Conservation (phyloP, 2,329 filamentous ascomycete species). For the Aureobasidium leucospermi region DNA sequence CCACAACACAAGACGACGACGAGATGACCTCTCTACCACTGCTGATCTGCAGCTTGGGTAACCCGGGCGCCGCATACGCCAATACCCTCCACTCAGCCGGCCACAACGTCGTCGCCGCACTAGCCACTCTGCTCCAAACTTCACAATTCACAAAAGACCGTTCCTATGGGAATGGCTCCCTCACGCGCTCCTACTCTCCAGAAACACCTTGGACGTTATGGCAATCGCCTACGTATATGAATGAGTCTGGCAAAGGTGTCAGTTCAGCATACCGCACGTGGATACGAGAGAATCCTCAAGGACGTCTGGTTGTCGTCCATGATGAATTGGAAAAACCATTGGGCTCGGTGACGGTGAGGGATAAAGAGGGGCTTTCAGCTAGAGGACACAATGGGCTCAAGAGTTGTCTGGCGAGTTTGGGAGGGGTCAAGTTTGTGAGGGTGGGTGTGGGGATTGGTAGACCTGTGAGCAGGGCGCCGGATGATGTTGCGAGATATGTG, state of each 20-base stretch:
- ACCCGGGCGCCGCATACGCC: slow-evolving; percentile 62
- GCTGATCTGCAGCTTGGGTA: slow-evolving; percentile 81
- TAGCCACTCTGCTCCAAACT: slow-evolving; percentile 43
- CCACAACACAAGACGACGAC: neutral
- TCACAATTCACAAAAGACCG: slow-evolving; percentile 31
- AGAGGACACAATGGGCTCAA: slow-evolving; percentile 42
- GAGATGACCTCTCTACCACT: slow-evolving; percentile 37
- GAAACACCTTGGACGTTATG: slow-evolving; percentile 54
- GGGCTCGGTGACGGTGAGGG: slow-evolving; percentile 58
- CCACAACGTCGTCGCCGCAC: slow-evolving; percentile 63
- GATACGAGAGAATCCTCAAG: slow-evolving; percentile 31
- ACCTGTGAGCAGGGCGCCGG: slow-evolving; percentile 59
- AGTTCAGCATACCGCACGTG: slow-evolving; percentile 56
- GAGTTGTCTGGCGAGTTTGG: slow-evolving; percentile 74
- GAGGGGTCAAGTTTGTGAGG: slow-evolving; percentile 65
- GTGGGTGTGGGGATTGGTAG: slow-evolving; percentile 85
- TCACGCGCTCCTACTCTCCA: slow-evolving; percentile 12
- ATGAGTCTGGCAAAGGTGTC: slow-evolving; percentile 68
- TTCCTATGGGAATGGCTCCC: slow-evolving; percentile 25
- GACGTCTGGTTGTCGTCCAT: slow-evolving; percentile 68
- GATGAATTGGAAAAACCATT: slow-evolving; percentile 75
- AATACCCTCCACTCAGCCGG: slow-evolving; percentile 82
- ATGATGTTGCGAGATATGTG: slow-evolving; percentile 69
- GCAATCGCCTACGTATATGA: slow-evolving; percentile 76
- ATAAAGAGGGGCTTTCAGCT: slow-evolving; percentile 43